phyloP scores from a whole-genome alignment of 2,329 filamentous ascomycete genomes.

The Acarospora socialis region DNA sequence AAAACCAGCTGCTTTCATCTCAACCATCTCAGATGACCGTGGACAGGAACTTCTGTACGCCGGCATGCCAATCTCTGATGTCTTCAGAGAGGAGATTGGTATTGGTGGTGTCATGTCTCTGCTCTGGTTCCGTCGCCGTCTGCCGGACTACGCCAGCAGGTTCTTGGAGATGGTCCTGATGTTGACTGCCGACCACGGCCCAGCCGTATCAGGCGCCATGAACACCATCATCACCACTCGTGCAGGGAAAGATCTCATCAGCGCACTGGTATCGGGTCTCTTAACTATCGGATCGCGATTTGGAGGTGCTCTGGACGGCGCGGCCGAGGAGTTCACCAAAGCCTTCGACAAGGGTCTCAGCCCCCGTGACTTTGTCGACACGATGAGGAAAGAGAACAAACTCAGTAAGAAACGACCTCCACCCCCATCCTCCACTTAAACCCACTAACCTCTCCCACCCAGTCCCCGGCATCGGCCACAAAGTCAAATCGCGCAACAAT shows the following conservation, averaged over 20 bases:
- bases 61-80: constrained; percentile 99
- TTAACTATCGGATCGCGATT: constrained; percentile 96
- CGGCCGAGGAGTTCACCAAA: constrained; percentile 95
- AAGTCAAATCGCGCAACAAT: constrained; percentile 99
- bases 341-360: constrained; percentile 96
- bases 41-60: constrained; percentile 97
- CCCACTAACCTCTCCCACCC: constrained; percentile 89
- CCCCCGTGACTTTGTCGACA: constrained; percentile 97
- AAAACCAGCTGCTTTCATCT: constrained; percentile 99
- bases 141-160: constrained; percentile 91
- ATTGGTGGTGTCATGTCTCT: constrained; percentile 99
- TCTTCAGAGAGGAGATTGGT: constrained; percentile 97
- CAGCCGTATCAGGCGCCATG: constrained; percentile 98
- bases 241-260: constrained; percentile 98
- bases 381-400: constrained; percentile 99
- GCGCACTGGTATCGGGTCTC: constrained; percentile 86
- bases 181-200: constrained; percentile 98
- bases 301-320: constrained; percentile 94
- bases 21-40: constrained; percentile 98
- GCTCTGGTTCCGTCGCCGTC: constrained; percentile 96
- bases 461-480: constrained; percentile 95
- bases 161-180: constrained; percentile 99
- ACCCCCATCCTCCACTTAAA: constrained; percentile 99
- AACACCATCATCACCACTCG: constrained; percentile 99
- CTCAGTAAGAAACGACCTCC: constrained; percentile 66